Evolutionary conservation across 2,329 filamentous ascomycete species (phyloP).

Genomic region (Ceratocystis eucalypticola): DNA sequence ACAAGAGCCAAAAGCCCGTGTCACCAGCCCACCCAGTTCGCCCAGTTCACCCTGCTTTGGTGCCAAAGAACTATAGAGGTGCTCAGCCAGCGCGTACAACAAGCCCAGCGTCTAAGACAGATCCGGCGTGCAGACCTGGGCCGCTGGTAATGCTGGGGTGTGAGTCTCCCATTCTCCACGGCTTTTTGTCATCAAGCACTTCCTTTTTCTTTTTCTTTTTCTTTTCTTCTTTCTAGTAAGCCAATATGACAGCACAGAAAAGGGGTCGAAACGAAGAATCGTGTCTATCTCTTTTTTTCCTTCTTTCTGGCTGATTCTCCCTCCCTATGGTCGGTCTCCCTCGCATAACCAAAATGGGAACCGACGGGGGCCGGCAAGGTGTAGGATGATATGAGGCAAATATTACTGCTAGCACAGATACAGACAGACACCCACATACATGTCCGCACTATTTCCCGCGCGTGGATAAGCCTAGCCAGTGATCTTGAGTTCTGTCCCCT

Average conservation of each 20-base stretch:
- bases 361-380: too few species aligned
- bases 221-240: not conserved
- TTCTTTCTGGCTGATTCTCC: not conserved
- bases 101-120: not conserved
- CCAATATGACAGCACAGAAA: not conserved
- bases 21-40: not conserved
- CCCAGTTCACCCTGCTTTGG: not conserved
- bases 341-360: too few species aligned
- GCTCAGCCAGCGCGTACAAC: too few species aligned
- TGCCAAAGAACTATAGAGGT: too few species aligned
- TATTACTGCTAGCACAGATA: too few species aligned
- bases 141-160: too few species aligned
- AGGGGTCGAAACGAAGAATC: not conserved
- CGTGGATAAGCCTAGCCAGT: not conserved
- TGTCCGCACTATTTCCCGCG: not conserved
- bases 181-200: not conserved
- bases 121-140: too few species aligned
- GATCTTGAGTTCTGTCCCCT: not conserved
- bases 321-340: not conserved
- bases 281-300: not conserved
- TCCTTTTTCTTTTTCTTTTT: not conserved
- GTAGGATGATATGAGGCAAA: not conserved
- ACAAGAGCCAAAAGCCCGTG: not conserved
- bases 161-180: too few species aligned
- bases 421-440: too few species aligned